Conservation (phyloP, 2,329 filamentous ascomycete species). For the Xylariaceae sp. region DNA sequence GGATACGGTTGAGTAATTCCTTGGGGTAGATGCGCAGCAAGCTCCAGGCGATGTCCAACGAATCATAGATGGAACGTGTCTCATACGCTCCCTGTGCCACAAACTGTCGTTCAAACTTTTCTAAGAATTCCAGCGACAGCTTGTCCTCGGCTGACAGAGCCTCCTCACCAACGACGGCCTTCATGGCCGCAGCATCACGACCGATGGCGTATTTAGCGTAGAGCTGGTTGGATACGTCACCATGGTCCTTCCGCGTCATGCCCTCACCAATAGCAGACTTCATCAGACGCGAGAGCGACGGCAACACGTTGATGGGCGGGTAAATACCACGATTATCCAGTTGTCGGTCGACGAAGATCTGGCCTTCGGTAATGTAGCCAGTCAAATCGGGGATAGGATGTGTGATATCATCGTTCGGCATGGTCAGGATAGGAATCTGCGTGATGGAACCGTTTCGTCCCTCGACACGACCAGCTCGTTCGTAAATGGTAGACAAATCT, state of each 20-base stretch:
- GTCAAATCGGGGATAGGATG: constrained; percentile 99
- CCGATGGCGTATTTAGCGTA: constrained; percentile 99
- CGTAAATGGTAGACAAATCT: constrained; percentile 99
- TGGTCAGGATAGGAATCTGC: constrained; percentile 97
- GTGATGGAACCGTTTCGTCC: constrained; percentile 98
- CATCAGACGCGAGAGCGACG: constrained; percentile 98
- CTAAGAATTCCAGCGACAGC: constrained; percentile 94
- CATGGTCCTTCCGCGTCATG: constrained; percentile 95
- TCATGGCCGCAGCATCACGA: constrained; percentile 98
- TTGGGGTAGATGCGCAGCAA: constrained; percentile 97
- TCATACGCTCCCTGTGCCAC: constrained; percentile 94
- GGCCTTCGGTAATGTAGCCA: constrained; percentile 98
- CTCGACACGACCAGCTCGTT: constrained; percentile 95
- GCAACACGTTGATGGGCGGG: constrained; percentile 97
- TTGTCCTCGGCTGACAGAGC: constrained; percentile 96
- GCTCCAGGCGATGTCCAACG: constrained; percentile 94
- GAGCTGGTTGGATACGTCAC: constrained; percentile 98
- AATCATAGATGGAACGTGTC: constrained; percentile 88
- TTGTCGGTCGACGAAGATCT: constrained; percentile 96
- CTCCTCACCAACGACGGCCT: constrained; percentile 98
- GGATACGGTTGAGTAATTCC: constrained; percentile 95
- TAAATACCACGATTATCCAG: constrained; percentile 97
- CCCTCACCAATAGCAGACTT: constrained; percentile 99
- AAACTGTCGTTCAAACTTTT: constrained; percentile 97
- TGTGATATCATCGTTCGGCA: constrained; percentile 99